Percentiles rank a stretch among this genome's conserved stretches.
These are phyloP conservation scores for Verticillium dahliae DNA, from an alignment of 2,329 filamentous ascomycete genomes.

Conservation along the genomic window DNA sequence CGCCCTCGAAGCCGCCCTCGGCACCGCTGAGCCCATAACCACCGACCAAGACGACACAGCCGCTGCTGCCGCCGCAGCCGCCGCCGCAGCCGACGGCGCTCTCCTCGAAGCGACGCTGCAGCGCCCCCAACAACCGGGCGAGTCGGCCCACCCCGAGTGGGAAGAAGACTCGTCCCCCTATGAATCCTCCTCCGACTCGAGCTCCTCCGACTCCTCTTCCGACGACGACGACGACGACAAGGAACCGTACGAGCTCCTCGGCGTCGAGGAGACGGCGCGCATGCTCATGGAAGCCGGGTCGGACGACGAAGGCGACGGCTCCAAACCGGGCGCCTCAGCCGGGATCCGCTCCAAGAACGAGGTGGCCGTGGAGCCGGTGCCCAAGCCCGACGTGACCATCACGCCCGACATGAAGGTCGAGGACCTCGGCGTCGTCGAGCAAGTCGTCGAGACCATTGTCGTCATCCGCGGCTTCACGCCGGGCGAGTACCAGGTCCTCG, in stretches of 20 bases:
- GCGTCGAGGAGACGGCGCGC: conserved; percentile 74
- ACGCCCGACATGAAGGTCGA: conserved; percentile 71
- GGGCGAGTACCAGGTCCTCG: conserved; percentile 79
- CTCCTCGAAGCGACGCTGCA: not conserved
- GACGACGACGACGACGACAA: conserved; percentile 50
- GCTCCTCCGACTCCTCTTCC: conserved; percentile 53
- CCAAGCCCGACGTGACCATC: conserved; percentile 73
- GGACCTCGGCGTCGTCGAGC: conserved; percentile 67
- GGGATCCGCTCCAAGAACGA: conserved; percentile 79
- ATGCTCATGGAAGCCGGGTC: conserved; percentile 79
- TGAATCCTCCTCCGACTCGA: conserved; percentile 57
- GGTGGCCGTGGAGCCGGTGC: conserved; percentile 52
- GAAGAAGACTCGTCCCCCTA: conserved; percentile 74
- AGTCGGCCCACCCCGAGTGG: conserved; percentile 65
- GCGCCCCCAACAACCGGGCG: conserved; percentile 18
- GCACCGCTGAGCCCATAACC: conserved; percentile 22
- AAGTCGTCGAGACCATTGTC: conserved; percentile 70
- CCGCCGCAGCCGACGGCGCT: not conserved
- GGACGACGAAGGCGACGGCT: conserved; percentile 68
- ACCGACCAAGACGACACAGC: not conserved
- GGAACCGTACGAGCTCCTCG: conserved; percentile 66
- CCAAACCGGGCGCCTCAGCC: conserved; percentile 24
- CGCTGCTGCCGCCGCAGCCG: not conserved
- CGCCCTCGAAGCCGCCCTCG: conserved; percentile 37
- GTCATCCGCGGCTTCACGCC: conserved; percentile 73